Evolutionary conservation across 1,284 basidiomycete species (phyloP).

Genomic region (Anthracocystis setariae): DNA sequence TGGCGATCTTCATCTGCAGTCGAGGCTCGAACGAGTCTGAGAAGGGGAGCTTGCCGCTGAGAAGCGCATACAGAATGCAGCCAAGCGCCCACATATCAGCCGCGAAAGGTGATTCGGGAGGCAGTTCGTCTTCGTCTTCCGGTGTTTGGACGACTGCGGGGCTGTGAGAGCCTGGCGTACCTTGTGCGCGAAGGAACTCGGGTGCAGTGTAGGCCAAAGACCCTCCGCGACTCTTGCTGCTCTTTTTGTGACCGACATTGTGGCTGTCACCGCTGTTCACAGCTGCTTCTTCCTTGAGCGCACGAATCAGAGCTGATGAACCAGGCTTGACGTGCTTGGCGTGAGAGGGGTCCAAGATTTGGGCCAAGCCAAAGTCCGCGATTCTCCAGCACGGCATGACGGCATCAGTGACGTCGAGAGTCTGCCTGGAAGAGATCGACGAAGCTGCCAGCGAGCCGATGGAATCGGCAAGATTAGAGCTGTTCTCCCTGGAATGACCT

Average conservation of each 20-base stretch:
- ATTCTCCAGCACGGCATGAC: constrained; percentile 69
- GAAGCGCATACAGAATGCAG: constrained; percentile 59
- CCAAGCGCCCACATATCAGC: constrained; percentile 63
- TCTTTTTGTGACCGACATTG: constrained; percentile 7
- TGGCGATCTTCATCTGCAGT: constrained; percentile 60
- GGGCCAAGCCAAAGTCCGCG: constrained; percentile 82
- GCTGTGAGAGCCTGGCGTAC: constrained; percentile 20
- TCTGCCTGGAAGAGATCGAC: constrained; percentile 67
- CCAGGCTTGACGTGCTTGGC: constrained; percentile 9
- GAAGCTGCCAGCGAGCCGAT: constrained; percentile 27
- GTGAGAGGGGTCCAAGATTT: constrained; percentile 16
- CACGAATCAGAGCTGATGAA: constrained; percentile 30
- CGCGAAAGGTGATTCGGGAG: constrained; percentile 50
- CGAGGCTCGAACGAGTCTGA: constrained; percentile 59
- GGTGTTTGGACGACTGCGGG: constrained; percentile 13
- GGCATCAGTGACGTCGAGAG: constrained; percentile 64
- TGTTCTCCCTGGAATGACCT: constrained; percentile 19
- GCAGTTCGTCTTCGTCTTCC: constrained; percentile 11
- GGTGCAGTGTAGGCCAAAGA: constrained; percentile 59
- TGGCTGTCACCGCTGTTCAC: constrained; percentile 5
- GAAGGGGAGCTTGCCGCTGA: constrained; percentile 58
- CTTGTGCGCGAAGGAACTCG: constrained; percentile 49
- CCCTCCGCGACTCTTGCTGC: constrained; percentile 33
- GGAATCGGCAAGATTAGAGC: constrained; percentile 17
- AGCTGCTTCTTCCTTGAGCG: constrained; percentile 32